Conservation (phyloP, 306 rosid genomes). For the Neltuma alba region DNA sequence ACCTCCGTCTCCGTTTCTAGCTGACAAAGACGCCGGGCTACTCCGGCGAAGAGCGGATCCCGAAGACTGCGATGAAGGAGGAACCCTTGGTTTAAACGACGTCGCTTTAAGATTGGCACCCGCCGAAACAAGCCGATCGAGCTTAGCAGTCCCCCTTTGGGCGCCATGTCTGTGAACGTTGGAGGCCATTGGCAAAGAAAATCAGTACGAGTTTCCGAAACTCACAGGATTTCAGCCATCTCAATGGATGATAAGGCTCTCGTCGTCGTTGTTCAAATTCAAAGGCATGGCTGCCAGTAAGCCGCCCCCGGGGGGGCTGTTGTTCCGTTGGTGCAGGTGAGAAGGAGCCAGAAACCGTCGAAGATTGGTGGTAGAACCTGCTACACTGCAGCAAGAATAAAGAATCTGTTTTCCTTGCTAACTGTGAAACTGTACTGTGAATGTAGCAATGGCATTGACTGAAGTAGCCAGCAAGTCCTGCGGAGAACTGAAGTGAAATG, state of each 20-base stretch:
- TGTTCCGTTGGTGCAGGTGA: neutral
- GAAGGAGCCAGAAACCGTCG: neutral
- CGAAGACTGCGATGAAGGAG: constrained; percentile 41
- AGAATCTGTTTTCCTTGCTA: neutral
- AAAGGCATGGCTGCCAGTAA: constrained; percentile 16
- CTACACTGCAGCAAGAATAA: neutral
- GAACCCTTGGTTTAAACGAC: constrained; percentile 38
- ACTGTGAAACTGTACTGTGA: neutral
- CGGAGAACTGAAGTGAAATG: neutral
- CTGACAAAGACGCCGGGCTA: constrained; percentile 15
- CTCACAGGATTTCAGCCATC: neutral
- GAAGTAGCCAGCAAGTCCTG: neutral
- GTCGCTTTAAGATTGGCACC: neutral
- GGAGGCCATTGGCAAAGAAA: constrained; percentile 36
- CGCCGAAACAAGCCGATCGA: constrained; percentile 41
- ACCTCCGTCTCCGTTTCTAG: constrained; percentile 50
- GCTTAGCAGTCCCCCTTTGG: constrained; percentile 45
- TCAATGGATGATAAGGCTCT: neutral
- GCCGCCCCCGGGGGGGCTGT: too few relatives aligned
- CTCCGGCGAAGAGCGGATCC: constrained; percentile 50
- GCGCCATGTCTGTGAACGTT: constrained; percentile 44
- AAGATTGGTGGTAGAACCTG: constrained; percentile 22
- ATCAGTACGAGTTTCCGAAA: neutral
- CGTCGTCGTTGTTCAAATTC: neutral
- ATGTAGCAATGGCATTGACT: neutral